These are phyloP conservation scores for Psilocybe subaeruginosa DNA, from an alignment of 768 basidiomycete genomes.

Conservation along the genomic window DNA sequence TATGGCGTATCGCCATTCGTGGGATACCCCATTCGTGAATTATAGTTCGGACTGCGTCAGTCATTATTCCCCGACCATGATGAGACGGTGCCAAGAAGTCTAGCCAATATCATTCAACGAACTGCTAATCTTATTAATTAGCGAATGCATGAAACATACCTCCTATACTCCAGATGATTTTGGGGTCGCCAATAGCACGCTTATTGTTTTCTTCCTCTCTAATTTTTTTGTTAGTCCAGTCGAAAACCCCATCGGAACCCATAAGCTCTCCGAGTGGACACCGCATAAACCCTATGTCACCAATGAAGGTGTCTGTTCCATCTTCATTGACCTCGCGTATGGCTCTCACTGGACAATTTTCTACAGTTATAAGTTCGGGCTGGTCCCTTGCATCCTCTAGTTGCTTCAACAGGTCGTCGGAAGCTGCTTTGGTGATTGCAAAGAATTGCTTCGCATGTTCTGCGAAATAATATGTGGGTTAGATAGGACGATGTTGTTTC, in stretches of 20 bases:
- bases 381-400: slow-evolving; percentile 28
- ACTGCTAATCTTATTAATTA: background rate
- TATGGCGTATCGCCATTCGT: slow-evolving; percentile 56
- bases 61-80: slow-evolving; percentile 76
- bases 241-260: slow-evolving; percentile 20
- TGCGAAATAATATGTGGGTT: slow-evolving; percentile 15
- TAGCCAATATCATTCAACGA: slow-evolving; percentile 22
- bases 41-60: slow-evolving; percentile 57
- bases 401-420: slow-evolving; percentile 34
- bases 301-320: slow-evolving; percentile 58
- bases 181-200: slow-evolving; percentile 49
- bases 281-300: slow-evolving; percentile 43
- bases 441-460: slow-evolving; percentile 31
- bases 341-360: slow-evolving; percentile 48
- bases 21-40: slow-evolving; percentile 65
- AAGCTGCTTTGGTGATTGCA: slow-evolving; percentile 22
- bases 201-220: slow-evolving; percentile 42
- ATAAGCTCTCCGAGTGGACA: slow-evolving; percentile 25
- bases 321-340: slow-evolving; percentile 60
- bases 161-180: slow-evolving; percentile 64
- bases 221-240: slow-evolving; percentile 39
- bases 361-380: slow-evolving; percentile 35
- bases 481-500: background rate
- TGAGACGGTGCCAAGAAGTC: slow-evolving; percentile 64
- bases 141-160: slow-evolving; percentile 33